Evolutionary conservation across 305 asterid genomes (phyloP).

Genomic region (Fraxinus floribunda): DNA sequence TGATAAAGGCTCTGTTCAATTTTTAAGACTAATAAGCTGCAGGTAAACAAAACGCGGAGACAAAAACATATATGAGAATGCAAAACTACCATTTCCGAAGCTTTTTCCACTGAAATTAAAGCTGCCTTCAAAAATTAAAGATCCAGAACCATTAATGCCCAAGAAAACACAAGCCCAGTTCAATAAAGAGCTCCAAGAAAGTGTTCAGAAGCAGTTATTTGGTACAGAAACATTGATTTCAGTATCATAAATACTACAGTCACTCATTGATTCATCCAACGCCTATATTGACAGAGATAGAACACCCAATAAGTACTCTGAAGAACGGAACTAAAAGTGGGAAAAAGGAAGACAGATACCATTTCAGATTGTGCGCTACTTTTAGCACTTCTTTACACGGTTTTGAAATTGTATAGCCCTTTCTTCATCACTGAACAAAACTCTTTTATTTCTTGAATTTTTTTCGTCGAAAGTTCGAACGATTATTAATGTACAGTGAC

Average conservation of each 20-base stretch:
- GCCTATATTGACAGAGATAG: constrained; percentile 26
- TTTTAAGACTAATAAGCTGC: background rate
- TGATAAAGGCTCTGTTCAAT: background rate
- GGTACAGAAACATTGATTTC: constrained; percentile 50
- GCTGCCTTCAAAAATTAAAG: constrained; percentile 27
- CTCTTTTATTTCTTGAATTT: background rate
- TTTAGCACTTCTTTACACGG: constrained; percentile 40
- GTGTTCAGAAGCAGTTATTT: constrained; percentile 43
- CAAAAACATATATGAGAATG: constrained; percentile 34
- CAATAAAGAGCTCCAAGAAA: constrained; percentile 49
- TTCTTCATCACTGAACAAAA: constrained; percentile 17
- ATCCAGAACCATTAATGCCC: constrained; percentile 38
- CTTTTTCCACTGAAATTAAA: constrained; percentile 41
- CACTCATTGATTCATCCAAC: constrained; percentile 41
- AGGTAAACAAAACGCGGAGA: constrained; percentile 27
- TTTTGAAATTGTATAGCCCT: constrained; percentile 30
- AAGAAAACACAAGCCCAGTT: constrained; percentile 41
- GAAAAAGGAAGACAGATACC: constrained; percentile 60
- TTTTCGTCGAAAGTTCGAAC: constrained; percentile 31
- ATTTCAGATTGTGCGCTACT: constrained; percentile 60
- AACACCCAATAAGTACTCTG: constrained; percentile 36
- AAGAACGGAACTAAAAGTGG: constrained; percentile 49
- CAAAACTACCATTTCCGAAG: constrained; percentile 42
- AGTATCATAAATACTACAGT: constrained; percentile 43
- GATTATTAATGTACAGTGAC: constrained; percentile 31